phyloP scores from a whole-genome alignment of 2,329 filamentous ascomycete species.

The Pyrenophora seminiperda region DNA sequence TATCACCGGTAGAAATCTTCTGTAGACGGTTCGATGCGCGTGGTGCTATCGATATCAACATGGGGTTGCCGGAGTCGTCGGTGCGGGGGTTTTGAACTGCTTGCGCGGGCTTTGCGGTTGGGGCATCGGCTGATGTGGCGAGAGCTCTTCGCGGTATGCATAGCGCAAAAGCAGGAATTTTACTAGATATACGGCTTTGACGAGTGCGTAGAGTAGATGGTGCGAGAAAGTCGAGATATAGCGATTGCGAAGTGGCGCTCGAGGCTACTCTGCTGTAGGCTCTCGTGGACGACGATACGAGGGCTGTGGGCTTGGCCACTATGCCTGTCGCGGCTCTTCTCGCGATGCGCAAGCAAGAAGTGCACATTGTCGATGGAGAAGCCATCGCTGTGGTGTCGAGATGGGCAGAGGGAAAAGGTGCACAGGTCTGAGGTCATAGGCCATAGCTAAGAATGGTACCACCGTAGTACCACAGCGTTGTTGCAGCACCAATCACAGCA shows the following conservation, averaged over 20 bases:
- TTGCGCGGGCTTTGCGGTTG: slow-evolving; percentile 34
- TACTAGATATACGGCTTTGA: not conserved
- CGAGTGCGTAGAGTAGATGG: slow-evolving; percentile 19
- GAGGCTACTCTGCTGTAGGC: slow-evolving; percentile 27
- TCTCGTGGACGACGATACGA: slow-evolving; percentile 13
- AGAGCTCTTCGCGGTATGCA: slow-evolving; percentile 41
- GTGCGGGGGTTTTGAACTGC: slow-evolving; percentile 70
- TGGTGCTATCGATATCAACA: slow-evolving; percentile 81
- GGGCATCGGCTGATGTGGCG: slow-evolving; percentile 30
- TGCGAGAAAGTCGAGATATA: slow-evolving; percentile 43
- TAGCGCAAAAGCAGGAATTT: slow-evolving; percentile 27
- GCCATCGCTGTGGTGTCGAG: slow-evolving; percentile 25
- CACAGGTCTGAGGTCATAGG: slow-evolving; percentile 23
- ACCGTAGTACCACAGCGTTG: not conserved
- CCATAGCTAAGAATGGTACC: slow-evolving; percentile 23
- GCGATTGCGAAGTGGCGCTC: slow-evolving; percentile 29
- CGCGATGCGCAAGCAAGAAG: slow-evolving; percentile 37
- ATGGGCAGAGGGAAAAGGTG: slow-evolving; percentile 1
- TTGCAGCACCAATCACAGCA: slow-evolving; percentile 18
- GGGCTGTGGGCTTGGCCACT: slow-evolving; percentile 4
- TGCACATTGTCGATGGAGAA: slow-evolving; percentile 37
- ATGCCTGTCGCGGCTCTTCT: slow-evolving; percentile 10
- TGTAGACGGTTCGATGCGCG: slow-evolving; percentile 72
- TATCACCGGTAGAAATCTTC: slow-evolving; percentile 60
- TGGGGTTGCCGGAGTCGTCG: slow-evolving; percentile 83